Evolutionary conservation across 306 rosid genomes (phyloP).

Genomic region (Pterocarpus macrocarpus): DNA sequence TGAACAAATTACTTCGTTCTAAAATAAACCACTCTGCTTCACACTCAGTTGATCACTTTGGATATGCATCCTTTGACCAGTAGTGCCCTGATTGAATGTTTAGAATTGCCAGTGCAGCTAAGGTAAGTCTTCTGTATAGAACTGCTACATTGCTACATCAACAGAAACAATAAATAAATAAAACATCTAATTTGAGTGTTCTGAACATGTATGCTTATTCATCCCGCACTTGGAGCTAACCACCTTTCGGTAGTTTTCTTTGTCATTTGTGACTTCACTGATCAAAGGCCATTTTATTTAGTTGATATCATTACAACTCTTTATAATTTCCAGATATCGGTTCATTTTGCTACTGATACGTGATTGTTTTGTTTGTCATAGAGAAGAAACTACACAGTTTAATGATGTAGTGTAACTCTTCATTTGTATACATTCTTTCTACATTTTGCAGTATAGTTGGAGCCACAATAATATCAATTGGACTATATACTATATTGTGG

Average conservation of each 20-base stretch:
- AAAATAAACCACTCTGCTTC: no score
- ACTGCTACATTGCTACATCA: no score
- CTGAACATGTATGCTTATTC: not conserved
- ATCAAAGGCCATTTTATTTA: not conserved
- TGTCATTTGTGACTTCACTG: not conserved
- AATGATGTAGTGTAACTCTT: not conserved
- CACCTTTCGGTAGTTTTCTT: not conserved
- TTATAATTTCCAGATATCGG: not conserved
- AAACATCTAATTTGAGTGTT: no score
- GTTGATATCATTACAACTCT: slow-evolving; percentile 4
- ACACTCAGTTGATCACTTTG: no score
- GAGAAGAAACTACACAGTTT: not conserved
- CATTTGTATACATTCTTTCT: slow-evolving; percentile 16
- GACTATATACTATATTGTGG: slow-evolving; percentile 90
- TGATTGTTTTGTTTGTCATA: not conserved
- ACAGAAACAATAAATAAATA: no score
- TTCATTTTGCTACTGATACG: not conserved
- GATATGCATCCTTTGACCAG: no score
- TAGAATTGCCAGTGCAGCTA: no score
- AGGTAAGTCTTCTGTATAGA: no score
- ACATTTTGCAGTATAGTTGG: slow-evolving; percentile 73
- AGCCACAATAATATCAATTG: slow-evolving; percentile 78
- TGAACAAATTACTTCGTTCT: no score
- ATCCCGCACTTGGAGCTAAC: not conserved
- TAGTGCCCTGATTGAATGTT: no score